Evolutionary conservation across 2,329 filamentous ascomycete genomes (phyloP).

Genomic region (Talaromyces sp.): DNA sequence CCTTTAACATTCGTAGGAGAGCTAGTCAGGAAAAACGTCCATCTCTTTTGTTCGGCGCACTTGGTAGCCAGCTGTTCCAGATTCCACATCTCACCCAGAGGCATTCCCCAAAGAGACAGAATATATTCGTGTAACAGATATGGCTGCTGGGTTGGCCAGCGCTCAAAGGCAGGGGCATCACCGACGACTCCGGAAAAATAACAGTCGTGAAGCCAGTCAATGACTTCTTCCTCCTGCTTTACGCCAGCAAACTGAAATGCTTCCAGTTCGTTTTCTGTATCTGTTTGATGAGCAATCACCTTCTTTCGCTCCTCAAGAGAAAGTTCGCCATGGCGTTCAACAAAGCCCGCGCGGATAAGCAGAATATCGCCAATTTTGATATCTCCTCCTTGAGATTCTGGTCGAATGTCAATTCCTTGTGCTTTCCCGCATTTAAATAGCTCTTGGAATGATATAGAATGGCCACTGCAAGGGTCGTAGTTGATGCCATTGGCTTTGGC

Average conservation of each 20-base stretch:
- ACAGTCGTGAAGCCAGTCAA: constrained; percentile 64
- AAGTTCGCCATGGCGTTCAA: constrained; percentile 52
- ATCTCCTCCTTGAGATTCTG: constrained; percentile 49
- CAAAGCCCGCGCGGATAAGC: constrained; percentile 59
- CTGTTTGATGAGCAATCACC: constrained; percentile 11
- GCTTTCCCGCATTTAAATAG: constrained; percentile 55
- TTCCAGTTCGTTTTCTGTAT: constrained; percentile 21
- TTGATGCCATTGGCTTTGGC: constrained; percentile 46
- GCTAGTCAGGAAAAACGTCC: constrained; percentile 40
- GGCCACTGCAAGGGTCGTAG: constrained; percentile 48
- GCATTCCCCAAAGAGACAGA: constrained; percentile 40
- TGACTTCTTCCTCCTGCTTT: constrained; percentile 50
- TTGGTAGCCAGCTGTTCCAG: constrained; percentile 31
- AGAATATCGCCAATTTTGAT: constrained; percentile 60
- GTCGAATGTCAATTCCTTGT: constrained; percentile 58
- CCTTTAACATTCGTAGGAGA: constrained; percentile 37
- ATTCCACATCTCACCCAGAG: constrained; percentile 43
- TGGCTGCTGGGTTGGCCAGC: constrained; percentile 46
- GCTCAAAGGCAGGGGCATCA: constrained; percentile 60
- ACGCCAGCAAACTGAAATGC: constrained; percentile 45
- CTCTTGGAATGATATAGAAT: constrained; percentile 51
- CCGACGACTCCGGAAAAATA: constrained; percentile 63
- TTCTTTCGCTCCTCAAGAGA: constrained; percentile 26
- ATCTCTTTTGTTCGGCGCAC: constrained; percentile 32
- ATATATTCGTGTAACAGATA: constrained; percentile 37